Evolutionary conservation across 2,329 filamentous ascomycete species (phyloP).

Genomic region (Orbilia quercus): DNA sequence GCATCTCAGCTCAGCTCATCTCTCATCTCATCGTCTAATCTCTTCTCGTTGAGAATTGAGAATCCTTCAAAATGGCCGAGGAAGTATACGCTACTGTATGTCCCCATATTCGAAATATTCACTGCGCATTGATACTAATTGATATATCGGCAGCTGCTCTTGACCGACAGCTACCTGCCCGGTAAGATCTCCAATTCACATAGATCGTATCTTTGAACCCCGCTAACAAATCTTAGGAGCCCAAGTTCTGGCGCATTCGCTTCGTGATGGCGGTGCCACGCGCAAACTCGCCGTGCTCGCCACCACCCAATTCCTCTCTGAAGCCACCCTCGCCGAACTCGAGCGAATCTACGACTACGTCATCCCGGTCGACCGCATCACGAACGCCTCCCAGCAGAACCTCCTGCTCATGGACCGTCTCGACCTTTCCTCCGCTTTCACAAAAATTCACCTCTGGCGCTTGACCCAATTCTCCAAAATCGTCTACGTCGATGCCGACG

Average conservation of each 20-base stretch:
- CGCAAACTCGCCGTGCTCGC: slow-evolving; percentile 88
- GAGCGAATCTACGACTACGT: slow-evolving; percentile 88
- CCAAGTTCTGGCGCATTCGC: slow-evolving; percentile 90
- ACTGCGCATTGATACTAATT: neutral
- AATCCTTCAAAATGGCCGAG: too few species aligned
- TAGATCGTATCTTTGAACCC: too few species aligned
- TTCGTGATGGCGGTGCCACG: slow-evolving; percentile 86
- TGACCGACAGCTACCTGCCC: slow-evolving; percentile 92
- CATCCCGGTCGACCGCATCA: slow-evolving; percentile 82
- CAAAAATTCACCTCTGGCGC: slow-evolving; percentile 95
- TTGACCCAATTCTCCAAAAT: slow-evolving; percentile 90
- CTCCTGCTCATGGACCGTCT: slow-evolving; percentile 90
- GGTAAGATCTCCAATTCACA: slow-evolving; percentile 70
- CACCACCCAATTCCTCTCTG: slow-evolving; percentile 80
- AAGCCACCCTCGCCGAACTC: slow-evolving; percentile 68
- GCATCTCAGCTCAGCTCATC: too few species aligned
- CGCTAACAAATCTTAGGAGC: slow-evolving; percentile 73
- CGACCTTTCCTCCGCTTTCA: slow-evolving; percentile 92
- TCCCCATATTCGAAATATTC: slow-evolving; percentile 12
- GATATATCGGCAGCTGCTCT: slow-evolving; percentile 75
- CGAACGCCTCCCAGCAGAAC: slow-evolving; percentile 81
- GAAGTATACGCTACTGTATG: slow-evolving; percentile 60
- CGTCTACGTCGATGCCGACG: slow-evolving; percentile 93
- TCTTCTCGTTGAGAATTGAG: too few species aligned
- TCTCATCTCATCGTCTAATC: neutral